Conservation (phyloP, 345 rosid genomes). For the Salix purpurea region DNA sequence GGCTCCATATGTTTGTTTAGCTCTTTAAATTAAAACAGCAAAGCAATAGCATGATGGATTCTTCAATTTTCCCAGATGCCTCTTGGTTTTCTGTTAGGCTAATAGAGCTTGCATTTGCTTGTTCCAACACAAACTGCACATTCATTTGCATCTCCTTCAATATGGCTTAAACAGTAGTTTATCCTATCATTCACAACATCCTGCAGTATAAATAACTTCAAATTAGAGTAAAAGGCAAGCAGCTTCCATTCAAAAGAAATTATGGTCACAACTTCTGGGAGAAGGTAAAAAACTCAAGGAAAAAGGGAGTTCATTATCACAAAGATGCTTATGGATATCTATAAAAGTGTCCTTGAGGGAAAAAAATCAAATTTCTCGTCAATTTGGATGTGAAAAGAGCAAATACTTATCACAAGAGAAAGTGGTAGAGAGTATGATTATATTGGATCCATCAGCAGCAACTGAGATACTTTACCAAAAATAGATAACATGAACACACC, state of each 20-base stretch:
- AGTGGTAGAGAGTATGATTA: not conserved
- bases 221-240: not conserved
- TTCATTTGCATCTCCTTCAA: slow-evolving; percentile 68
- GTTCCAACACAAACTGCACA: slow-evolving; percentile 80
- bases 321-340: not conserved
- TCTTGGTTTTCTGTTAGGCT: not conserved
- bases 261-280: not conserved
- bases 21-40: not conserved
- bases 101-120: slow-evolving; percentile 70
- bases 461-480: not conserved
- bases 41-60: too few relatives aligned
- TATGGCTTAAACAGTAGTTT: slow-evolving; percentile 66
- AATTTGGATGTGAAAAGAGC: not conserved
- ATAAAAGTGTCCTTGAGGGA: not conserved
- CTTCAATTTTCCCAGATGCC: not conserved
- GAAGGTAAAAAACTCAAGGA: not conserved
- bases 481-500: not conserved
- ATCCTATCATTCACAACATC: slow-evolving; percentile 81
- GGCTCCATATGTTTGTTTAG: not conserved
- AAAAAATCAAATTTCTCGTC: not conserved
- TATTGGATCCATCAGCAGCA: not conserved
- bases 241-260: not conserved
- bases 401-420: not conserved
- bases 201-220: slow-evolving; percentile 29
- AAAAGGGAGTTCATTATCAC: not conserved